These are phyloP conservation scores for Fomitopsis pinicola DNA, from an alignment of 1,284 basidiomycete species.

Conservation along the genomic window DNA sequence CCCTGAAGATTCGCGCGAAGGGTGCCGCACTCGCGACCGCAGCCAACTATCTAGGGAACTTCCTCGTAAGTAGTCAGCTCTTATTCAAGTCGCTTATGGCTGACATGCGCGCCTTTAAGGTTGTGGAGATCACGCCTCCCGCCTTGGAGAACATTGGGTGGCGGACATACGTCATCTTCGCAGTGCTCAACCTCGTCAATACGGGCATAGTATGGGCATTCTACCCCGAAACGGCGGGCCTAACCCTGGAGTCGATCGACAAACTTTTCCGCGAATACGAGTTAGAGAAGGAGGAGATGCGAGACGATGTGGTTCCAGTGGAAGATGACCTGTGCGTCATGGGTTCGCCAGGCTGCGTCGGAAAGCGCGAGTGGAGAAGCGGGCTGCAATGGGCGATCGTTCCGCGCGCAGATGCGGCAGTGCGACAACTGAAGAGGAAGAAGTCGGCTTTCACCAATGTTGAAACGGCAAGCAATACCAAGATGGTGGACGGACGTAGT, in stretches of 20 bases:
- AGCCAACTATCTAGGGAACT: conserved; percentile 11
- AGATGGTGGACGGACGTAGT: too few relatives aligned
- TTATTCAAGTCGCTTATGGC: not conserved
- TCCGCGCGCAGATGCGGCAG: not conserved
- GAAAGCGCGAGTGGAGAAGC: not conserved
- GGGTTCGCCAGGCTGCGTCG: too few relatives aligned
- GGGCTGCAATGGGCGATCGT: not conserved
- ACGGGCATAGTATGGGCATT: conserved; percentile 39
- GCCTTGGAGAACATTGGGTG: conserved; percentile 46
- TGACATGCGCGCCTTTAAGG: conserved; percentile 26
- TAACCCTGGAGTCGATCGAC: conserved; percentile 41
- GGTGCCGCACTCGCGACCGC: conserved; percentile 10
- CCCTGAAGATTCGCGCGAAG: conserved; percentile 11
- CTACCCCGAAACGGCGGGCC: conserved; percentile 41
- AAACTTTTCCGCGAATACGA: conserved; percentile 21
- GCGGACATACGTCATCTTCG: conserved; percentile 45
- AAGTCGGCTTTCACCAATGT: not conserved
- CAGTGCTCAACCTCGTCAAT: conserved; percentile 41
- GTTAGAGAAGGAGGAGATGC: not conserved
- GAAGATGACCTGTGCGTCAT: not conserved
- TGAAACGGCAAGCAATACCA: too few relatives aligned
- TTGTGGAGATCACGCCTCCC: conserved; percentile 45
- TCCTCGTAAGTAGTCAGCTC: conserved; percentile 3
- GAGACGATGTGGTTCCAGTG: not conserved
- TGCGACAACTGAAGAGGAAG: not conserved